A percentile compares a stretch with the other conserved stretches of the same genome.
Conservation (phyloP, 257 asterid species). For the Henckelia pumila region DNA sequence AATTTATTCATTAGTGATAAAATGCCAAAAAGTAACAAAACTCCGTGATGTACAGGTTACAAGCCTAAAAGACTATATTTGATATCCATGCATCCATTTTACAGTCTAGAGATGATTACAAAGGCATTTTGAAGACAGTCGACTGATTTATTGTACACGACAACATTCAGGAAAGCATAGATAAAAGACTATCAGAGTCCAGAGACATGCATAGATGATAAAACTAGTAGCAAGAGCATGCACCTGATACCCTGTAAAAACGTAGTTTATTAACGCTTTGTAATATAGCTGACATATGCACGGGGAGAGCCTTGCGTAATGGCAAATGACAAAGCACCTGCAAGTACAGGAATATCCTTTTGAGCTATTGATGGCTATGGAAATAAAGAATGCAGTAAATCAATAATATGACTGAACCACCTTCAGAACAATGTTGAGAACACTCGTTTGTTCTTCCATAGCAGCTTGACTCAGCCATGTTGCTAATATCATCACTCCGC, state of each 20-base stretch:
- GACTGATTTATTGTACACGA: background rate
- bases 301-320: constrained; percentile 74
- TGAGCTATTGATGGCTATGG: constrained; percentile 11
- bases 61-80: background rate
- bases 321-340: constrained; percentile 93
- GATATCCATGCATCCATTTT: background rate
- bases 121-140: constrained; percentile 9
- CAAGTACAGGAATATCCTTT: constrained; percentile 28
- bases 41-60: background rate
- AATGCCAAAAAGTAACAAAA: constrained; percentile 8
- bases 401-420: constrained; percentile 31
- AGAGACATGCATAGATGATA: background rate
- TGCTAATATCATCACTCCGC: constrained; percentile 87
- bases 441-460: constrained; percentile 84
- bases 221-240: constrained; percentile 37
- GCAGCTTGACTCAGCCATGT: constrained; percentile 96
- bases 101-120: constrained; percentile 3
- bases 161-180: constrained; percentile 4
- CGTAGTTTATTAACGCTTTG: constrained; percentile 89
- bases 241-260: constrained; percentile 89
- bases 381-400: constrained; percentile 16
- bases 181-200: constrained; percentile 3
- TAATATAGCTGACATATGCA: constrained; percentile 89
- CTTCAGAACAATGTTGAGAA: constrained; percentile 70
- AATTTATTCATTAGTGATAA: background rate